These are phyloP conservation scores for Geranium brycei DNA, from an alignment of 345 rosid genomes.

Conservation along the genomic window DNA sequence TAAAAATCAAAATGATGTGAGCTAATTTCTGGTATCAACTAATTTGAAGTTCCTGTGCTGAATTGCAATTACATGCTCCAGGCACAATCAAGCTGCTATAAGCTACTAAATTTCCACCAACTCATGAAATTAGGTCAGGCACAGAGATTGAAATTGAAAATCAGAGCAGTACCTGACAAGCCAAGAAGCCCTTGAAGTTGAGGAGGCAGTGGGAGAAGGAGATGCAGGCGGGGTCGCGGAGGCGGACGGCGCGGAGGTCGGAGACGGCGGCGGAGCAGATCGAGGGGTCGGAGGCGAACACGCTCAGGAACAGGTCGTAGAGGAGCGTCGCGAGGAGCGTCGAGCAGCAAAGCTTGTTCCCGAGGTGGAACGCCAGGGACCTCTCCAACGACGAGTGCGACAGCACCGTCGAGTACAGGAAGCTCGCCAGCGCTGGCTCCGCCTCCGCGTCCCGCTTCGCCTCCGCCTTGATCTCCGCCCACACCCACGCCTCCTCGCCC, in stretches of 20 bases:
- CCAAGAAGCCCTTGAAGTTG: constrained; percentile 89
- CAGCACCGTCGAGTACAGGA: constrained; percentile 85
- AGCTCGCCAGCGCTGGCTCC: constrained; percentile 93
- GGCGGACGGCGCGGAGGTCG: constrained; percentile 77
- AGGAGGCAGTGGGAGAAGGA: constrained; percentile 96
- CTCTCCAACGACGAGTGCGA: constrained; percentile 83
- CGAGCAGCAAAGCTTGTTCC: constrained; percentile 95
- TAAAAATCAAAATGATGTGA: too few relatives aligned
- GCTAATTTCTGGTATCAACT: too few relatives aligned
- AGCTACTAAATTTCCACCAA: too few relatives aligned
- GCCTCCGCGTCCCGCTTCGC: constrained; percentile 84
- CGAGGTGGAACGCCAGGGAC: constrained; percentile 78
- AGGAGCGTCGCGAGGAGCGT: constrained; percentile 87
- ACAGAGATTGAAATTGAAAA: background rate
- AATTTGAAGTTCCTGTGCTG: too few relatives aligned
- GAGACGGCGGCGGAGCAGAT: constrained; percentile 81
- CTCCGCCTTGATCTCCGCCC: constrained; percentile 86
- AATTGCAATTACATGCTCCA: too few relatives aligned
- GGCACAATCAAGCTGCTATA: too few relatives aligned
- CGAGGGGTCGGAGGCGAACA: constrained; percentile 60
- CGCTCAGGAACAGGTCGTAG: constrained; percentile 80
- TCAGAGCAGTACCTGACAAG: constrained; percentile 51
- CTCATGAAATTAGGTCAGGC: too few relatives aligned
- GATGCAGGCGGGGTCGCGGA: constrained; percentile 87
- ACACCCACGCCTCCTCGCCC: constrained; percentile 57